Evolutionary conservation across 1,284 basidiomycete genomes (phyloP).

Genomic region (Takashimella koratensis): DNA sequence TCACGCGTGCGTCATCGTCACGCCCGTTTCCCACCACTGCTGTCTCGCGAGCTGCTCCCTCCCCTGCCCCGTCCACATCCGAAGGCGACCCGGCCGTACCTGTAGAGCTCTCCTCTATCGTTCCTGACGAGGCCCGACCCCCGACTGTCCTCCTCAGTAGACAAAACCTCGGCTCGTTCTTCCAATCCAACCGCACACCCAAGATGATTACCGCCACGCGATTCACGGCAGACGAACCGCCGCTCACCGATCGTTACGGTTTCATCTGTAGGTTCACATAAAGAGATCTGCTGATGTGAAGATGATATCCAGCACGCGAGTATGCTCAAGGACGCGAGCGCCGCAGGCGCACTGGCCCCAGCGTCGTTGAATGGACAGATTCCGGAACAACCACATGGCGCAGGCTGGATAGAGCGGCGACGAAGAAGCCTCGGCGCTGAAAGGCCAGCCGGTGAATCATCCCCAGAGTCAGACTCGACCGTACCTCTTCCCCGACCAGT

Average conservation of each 20-base stretch:
- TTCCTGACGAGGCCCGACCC: slow-evolving; percentile 76
- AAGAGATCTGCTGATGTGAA: slow-evolving; percentile 32
- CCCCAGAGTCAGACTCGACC: not conserved
- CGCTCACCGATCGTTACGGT: slow-evolving; percentile 85
- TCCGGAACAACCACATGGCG: slow-evolving; percentile 12
- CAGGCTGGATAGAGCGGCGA: slow-evolving; percentile 35
- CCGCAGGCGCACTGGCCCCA: slow-evolving; percentile 38
- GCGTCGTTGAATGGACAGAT: slow-evolving; percentile 39
- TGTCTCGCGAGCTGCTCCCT: slow-evolving; percentile 24
- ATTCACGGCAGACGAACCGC: slow-evolving; percentile 59
- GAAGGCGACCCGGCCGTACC: slow-evolving; percentile 32
- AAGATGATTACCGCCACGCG: slow-evolving; percentile 49
- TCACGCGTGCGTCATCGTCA: slow-evolving; percentile 33
- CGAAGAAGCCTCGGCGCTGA: slow-evolving; percentile 4
- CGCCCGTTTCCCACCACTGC: slow-evolving; percentile 33
- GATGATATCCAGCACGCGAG: slow-evolving; percentile 77
- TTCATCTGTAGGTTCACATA: slow-evolving; percentile 76
- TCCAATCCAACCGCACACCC: slow-evolving; percentile 26
- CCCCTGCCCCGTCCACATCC: slow-evolving; percentile 10
- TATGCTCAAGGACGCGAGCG: slow-evolving; percentile 66
- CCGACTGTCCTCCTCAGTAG: slow-evolving; percentile 57
- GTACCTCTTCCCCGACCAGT: not conserved
- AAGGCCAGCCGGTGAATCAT: not conserved
- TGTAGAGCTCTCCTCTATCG: slow-evolving; percentile 86
- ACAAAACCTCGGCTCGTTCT: slow-evolving; percentile 41